These are phyloP conservation scores for Neopestalotiopsis sp. DNA, from an alignment of 2,329 filamentous ascomycete genomes.

Conservation along the genomic window DNA sequence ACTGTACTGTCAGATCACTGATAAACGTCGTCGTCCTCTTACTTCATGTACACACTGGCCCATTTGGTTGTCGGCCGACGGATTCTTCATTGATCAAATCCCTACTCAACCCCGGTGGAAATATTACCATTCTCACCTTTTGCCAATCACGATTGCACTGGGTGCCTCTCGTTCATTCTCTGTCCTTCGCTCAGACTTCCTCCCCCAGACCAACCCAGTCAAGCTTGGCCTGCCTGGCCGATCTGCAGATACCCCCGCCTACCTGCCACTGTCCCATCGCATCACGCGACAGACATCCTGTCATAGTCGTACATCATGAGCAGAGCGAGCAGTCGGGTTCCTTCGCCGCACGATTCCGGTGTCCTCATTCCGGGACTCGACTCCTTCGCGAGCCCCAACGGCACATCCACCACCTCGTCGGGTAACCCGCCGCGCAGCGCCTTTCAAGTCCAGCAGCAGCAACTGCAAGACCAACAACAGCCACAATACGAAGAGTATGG, in stretches of 20 bases:
- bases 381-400: background rate
- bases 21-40: no score
- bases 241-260: background rate
- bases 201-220: background rate
- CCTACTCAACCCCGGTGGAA: no score
- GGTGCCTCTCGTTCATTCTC: background rate
- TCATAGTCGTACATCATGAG: conserved; percentile 1
- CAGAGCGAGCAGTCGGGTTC: conserved; percentile 4
- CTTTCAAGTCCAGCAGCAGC: background rate
- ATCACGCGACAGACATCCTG: background rate
- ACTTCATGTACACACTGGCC: no score
- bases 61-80: no score
- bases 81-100: no score
- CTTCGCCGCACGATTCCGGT: conserved; percentile 7
- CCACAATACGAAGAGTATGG: conserved; percentile 8
- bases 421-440: background rate
- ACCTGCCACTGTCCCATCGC: background rate
- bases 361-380: conserved; percentile 12
- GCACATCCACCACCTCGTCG: background rate
- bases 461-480: background rate
- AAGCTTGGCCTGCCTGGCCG: background rate
- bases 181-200: background rate
- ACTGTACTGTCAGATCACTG: no score
- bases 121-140: background rate
- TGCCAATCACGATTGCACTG: background rate